Percentiles rank a stretch among this genome's conserved stretches.
Evolutionary conservation across 331 rosid species (phyloP).

Genomic region (Cucumis variabilis): DNA sequence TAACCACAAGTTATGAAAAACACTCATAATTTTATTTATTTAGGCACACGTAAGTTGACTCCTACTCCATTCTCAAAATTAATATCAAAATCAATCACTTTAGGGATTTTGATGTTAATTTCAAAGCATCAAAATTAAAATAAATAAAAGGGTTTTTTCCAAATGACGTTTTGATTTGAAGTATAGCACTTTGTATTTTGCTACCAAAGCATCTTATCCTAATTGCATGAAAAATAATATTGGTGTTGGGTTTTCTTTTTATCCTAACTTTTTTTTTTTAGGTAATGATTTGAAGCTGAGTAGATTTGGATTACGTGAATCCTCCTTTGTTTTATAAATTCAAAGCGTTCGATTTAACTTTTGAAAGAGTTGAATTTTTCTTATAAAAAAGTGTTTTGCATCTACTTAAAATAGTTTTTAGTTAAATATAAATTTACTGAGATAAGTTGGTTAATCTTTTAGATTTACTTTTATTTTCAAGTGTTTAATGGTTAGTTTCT

Average conservation of each 20-base stretch:
- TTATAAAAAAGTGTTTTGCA: too few relatives aligned
- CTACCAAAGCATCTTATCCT: not conserved
- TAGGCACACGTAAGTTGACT: not conserved
- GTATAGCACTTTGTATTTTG: not conserved
- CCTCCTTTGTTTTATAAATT: not conserved
- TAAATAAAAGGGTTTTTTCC: not conserved
- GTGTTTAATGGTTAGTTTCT: too few relatives aligned
- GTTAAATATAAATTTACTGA: too few relatives aligned
- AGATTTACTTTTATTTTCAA: too few relatives aligned
- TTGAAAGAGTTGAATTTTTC: not conserved
- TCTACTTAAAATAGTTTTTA: too few relatives aligned
- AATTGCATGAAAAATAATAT: not conserved
- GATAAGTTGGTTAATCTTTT: too few relatives aligned
- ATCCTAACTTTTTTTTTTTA: not conserved
- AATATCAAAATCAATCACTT: slow-evolving; percentile 4
- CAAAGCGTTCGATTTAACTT: too few relatives aligned
- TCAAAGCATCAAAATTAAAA: not conserved
- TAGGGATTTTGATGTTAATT: slow-evolving; percentile 6
- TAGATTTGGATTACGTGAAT: not conserved
- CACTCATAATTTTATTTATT: not conserved
- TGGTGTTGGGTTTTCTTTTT: not conserved
- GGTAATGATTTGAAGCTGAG: not conserved
- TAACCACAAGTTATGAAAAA: not conserved
- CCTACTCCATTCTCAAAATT: slow-evolving; percentile 2
- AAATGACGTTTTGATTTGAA: not conserved